These are phyloP conservation scores for Senna siamea DNA, from an alignment of 306 rosid genomes.

Conservation along the genomic window DNA sequence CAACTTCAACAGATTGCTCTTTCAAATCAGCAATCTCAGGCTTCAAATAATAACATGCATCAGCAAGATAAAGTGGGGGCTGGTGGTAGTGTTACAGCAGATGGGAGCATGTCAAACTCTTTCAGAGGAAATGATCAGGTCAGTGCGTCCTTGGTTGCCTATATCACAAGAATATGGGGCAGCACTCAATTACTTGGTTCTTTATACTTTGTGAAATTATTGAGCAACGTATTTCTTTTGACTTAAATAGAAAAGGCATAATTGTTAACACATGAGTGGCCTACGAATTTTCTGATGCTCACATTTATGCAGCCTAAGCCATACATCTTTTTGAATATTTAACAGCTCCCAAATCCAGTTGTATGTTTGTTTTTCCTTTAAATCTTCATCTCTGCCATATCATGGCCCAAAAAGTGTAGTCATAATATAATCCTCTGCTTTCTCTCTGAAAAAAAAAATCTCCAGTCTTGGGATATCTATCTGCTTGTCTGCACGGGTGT, in stretches of 20 bases:
- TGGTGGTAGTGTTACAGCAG: conserved; percentile 77
- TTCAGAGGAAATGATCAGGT: conserved; percentile 99
- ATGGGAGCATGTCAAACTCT: conserved; percentile 91
- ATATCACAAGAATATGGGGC: conserved; percentile 7
- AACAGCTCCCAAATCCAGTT: conserved; percentile 15
- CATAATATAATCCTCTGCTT: background rate
- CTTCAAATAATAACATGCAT: conserved; percentile 76
- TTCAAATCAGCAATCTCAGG: conserved; percentile 82
- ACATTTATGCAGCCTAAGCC: background rate
- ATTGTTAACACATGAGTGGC: background rate
- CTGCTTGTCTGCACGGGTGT: background rate
- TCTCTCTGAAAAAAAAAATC: background rate
- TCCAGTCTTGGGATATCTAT: background rate
- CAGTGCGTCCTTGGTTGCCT: conserved; percentile 45
- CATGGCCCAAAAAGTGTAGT: conserved; percentile 6
- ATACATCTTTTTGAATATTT: conserved; percentile 9
- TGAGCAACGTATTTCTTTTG: conserved; percentile 7
- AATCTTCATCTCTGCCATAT: background rate
- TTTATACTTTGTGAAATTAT: background rate
- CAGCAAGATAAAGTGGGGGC: conserved; percentile 95
- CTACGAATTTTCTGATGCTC: background rate
- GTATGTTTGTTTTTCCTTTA: background rate
- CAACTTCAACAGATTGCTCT: conserved; percentile 89
- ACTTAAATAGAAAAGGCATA: background rate
- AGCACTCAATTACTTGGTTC: conserved; percentile 22